Base-by-base conservation (phyloP, 441 rosid species). In the Adansonia madagascariensis region DNA sequence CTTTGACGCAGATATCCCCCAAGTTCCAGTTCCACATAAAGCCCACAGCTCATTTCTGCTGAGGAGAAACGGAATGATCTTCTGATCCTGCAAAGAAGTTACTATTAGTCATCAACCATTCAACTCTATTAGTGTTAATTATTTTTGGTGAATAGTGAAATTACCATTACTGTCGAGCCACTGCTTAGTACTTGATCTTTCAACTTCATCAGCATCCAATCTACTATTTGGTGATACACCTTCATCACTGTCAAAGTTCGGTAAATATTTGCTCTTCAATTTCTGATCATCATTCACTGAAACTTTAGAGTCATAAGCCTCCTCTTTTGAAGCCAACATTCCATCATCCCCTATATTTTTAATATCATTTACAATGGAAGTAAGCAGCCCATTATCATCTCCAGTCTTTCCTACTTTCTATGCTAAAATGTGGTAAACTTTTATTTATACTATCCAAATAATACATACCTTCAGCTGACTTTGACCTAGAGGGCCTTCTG, bases 401-500 rank as follows among this genome's bases (percentile, higher is more conserved):
- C 80, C 77, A 72, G 76, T 60, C 50, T 76, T 75, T 49, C 70
- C 75, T 1, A 63, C 17, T 59, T 73, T 80, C 39, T 55, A 6
- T 50, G 14, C 55, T 66, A 66, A 64, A 62, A 31, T 57, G 57
- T 79, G 17, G 66, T 75, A 53, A 77, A 74, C 67, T 71, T 78
- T 76, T 81, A 73, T 77, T 82, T 61, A 71, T 71, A 84, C 71
- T 66, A 71, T 76, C 82, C 64, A 81, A 78, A 65, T 49, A 80
- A 66, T 76, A 79, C 66, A 75, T 82, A 67, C 66, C 78, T 57
- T 86, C 87, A 35, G 52, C 83, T 83, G 88, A 82, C 79, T 80
- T 85, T 60, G 87, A 84, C 82, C 79, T 79, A 4, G 86, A 82
- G 52, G 17, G 82, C 84, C 80, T 82, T 82, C 77, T 84, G 43